phyloP scores from a whole-genome alignment of 2,329 filamentous ascomycete species.

The Fusarium setosum region DNA sequence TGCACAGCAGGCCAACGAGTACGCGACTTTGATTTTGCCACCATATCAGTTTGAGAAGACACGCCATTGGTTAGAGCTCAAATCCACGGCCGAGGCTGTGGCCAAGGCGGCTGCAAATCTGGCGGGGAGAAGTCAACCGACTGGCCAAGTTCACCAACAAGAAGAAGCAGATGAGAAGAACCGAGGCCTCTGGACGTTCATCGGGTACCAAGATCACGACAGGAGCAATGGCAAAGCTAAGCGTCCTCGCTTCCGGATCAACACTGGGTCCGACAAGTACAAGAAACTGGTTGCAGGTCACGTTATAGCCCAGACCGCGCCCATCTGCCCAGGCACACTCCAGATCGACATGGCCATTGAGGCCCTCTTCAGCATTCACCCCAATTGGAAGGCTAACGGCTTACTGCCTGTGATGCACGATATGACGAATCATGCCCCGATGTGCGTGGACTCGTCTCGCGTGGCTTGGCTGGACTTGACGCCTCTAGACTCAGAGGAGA shows the following conservation, averaged over 20 bases:
- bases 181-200: neutral
- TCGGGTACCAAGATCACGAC: neutral
- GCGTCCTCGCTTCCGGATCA: neutral
- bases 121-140: too few relatives aligned
- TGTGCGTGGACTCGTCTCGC: too few relatives aligned
- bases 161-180: neutral
- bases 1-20: neutral
- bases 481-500: too few relatives aligned
- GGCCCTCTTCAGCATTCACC: neutral
- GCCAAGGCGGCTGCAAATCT: neutral
- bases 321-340: neutral
- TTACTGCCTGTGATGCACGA: neutral
- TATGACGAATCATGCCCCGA: neutral
- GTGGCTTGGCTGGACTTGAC: too few relatives aligned
- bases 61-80: constrained; percentile 3
- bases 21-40: neutral
- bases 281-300: neutral
- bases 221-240: neutral
- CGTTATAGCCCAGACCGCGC: constrained; percentile 4
- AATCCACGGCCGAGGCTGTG: neutral
- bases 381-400: neutral
- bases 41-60: constrained; percentile 14
- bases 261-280: neutral
- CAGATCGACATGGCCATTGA: constrained; percentile 6
- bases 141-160: too few relatives aligned